These are phyloP conservation scores for Prunus armeniaca DNA, from an alignment of 306 rosid genomes.

Conservation along the genomic window DNA sequence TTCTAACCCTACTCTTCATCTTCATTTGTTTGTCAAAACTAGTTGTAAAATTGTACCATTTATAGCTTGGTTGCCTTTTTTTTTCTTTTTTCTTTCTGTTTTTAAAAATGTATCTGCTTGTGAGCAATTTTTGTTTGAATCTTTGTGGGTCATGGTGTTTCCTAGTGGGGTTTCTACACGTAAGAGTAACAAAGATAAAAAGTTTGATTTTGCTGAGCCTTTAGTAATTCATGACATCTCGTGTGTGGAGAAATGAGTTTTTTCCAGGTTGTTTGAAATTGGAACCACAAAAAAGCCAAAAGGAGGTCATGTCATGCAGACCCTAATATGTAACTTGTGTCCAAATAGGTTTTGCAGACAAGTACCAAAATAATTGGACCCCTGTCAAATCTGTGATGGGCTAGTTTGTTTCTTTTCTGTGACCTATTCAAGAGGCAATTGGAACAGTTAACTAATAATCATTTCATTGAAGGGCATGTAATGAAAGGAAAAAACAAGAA, in stretches of 20 bases:
- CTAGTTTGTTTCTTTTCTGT: too few relatives aligned
- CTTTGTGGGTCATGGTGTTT: not conserved
- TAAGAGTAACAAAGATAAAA: not conserved
- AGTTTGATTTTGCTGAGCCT: not conserved
- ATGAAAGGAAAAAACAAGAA: too few relatives aligned
- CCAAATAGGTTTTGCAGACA: too few relatives aligned
- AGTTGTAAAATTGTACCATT: not conserved
- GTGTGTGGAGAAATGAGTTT: too few relatives aligned
- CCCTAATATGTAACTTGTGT: too few relatives aligned
- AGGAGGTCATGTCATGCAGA: not conserved
- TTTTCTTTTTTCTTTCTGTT: not conserved
- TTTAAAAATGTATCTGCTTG: not conserved
- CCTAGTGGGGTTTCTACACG: not conserved
- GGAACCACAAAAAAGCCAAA: not conserved
- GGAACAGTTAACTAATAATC: too few relatives aligned
- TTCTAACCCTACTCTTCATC: not conserved
- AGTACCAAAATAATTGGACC: too few relatives aligned
- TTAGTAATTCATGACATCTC: not conserved
- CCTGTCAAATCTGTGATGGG: too few relatives aligned
- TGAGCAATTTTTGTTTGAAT: not conserved
- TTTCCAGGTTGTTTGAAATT: not conserved
- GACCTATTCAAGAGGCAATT: not conserved
- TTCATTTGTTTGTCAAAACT: not conserved
- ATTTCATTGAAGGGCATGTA: too few relatives aligned
- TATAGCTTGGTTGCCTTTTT: not conserved